Conservation (phyloP, 1,284 basidiomycete genomes). For the Amylostereum areolatum region DNA sequence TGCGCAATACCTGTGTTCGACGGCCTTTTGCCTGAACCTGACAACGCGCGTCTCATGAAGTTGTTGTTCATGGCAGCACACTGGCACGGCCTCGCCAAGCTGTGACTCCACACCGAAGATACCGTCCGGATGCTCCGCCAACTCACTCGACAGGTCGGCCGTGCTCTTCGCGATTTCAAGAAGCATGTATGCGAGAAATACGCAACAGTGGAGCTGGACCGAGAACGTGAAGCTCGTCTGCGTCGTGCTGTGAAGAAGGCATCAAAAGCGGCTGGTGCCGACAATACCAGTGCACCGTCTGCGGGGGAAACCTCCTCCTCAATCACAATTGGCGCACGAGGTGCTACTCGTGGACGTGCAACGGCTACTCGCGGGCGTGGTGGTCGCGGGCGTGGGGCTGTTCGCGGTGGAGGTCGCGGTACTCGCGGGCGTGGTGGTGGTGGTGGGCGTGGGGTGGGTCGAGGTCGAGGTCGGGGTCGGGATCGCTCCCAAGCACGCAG, state of each 20-base stretch:
- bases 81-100: conserved; percentile 15
- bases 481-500: too few relatives aligned
- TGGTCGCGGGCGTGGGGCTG: too few relatives aligned
- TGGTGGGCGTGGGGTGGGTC: too few relatives aligned
- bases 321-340: too few relatives aligned
- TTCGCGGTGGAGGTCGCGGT: too few relatives aligned
- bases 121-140: neutral
- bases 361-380: too few relatives aligned
- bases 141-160: neutral
- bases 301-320: too few relatives aligned
- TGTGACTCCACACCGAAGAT: conserved; percentile 13
- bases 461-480: too few relatives aligned
- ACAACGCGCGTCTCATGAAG: conserved; percentile 3
- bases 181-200: neutral
- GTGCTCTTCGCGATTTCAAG: neutral
- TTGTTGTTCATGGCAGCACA: conserved; percentile 9
- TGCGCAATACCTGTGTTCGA: conserved; percentile 14
- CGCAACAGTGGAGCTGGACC: neutral
- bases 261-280: too few relatives aligned
- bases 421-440: too few relatives aligned
- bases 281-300: too few relatives aligned
- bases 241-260: neutral
- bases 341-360: too few relatives aligned
- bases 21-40: conserved; percentile 7
- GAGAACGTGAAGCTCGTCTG: neutral